Evolutionary conservation across 305 asterid species (phyloP).

Genomic region (Fraxinus baroniana): DNA sequence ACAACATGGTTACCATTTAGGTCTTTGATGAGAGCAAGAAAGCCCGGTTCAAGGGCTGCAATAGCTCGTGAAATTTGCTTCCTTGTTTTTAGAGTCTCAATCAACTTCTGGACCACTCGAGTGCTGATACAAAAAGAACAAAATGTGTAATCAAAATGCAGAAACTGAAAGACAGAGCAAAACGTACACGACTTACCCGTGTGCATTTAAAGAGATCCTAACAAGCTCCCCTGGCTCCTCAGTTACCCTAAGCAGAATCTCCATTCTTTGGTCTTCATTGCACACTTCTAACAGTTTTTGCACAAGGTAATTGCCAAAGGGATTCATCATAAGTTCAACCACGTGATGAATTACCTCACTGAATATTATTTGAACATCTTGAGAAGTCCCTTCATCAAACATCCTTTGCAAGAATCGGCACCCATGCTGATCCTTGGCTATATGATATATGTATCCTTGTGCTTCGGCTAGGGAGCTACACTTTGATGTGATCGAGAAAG

Average conservation of each 20-base stretch:
- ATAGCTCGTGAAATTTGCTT: conserved; percentile 62
- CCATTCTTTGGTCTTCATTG: conserved; percentile 71
- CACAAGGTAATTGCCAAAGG: conserved; percentile 86
- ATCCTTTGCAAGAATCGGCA: conserved; percentile 81
- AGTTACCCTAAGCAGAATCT: conserved; percentile 57
- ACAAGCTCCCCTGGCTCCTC: conserved; percentile 66
- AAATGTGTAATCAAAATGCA: conserved; percentile 1
- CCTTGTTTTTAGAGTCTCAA: conserved; percentile 63
- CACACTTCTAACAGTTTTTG: conserved; percentile 79
- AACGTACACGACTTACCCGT: conserved; percentile 58
- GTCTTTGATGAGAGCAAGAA: conserved; percentile 76
- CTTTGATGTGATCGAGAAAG: conserved; percentile 42
- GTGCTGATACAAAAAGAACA: conserved; percentile 50
- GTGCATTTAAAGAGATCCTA: conserved; percentile 66
- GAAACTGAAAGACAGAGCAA: conserved; percentile 2
- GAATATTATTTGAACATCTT: conserved; percentile 63
- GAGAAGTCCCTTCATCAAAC: conserved; percentile 71
- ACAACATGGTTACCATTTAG: conserved; percentile 83
- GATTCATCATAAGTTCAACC: conserved; percentile 84
- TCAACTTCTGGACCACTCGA: conserved; percentile 87
- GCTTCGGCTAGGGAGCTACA: conserved; percentile 54
- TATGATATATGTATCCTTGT: conserved; percentile 47
- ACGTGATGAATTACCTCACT: conserved; percentile 64
- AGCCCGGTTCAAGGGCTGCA: conserved; percentile 76
- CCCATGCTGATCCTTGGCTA: conserved; percentile 89